Percentiles rank a stretch among this genome's conserved stretches.
Conservation (phyloP, 2,329 filamentous ascomycete genomes). For the Stemphylium vesicarium region DNA sequence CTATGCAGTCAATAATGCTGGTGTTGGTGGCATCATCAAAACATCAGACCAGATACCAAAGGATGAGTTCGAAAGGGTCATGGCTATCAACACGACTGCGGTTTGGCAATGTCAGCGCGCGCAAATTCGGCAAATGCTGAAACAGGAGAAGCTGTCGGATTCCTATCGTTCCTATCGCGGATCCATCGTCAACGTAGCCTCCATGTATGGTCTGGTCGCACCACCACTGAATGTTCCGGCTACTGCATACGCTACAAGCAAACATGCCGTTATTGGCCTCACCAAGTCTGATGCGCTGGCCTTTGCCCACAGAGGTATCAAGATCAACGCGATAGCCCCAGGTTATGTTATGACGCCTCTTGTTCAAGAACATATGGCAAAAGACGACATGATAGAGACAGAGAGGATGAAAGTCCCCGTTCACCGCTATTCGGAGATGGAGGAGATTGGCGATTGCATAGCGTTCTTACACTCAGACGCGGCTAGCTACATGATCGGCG, state of each 20-base stretch:
- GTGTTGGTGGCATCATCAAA: conserved; percentile 53
- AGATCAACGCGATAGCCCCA: conserved; percentile 68
- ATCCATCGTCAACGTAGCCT: conserved; percentile 62
- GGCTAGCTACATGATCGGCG: conserved; percentile 72
- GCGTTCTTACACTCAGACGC: conserved; percentile 75
- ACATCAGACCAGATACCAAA: conserved; percentile 56
- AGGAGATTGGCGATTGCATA: conserved; percentile 74
- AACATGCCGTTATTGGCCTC: conserved; percentile 62
- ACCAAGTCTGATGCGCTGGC: conserved; percentile 61
- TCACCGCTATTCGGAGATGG: conserved; percentile 59
- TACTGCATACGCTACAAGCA: conserved; percentile 59
- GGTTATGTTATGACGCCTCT: conserved; percentile 56
- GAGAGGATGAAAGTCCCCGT: conserved; percentile 54
- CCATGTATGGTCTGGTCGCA: conserved; percentile 59
- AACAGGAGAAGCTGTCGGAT: conserved; percentile 51
- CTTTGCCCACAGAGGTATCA: conserved; percentile 60
- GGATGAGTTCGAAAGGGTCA: conserved; percentile 58
- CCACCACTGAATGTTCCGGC: conserved; percentile 44
- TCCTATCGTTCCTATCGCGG: conserved; percentile 52
- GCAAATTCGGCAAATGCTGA: conserved; percentile 59
- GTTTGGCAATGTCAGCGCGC: conserved; percentile 65
- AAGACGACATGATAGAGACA: conserved; percentile 40
- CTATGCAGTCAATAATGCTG: conserved; percentile 63
- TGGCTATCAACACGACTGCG: conserved; percentile 62
- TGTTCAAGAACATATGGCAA: conserved; percentile 28